Base-by-base conservation (phyloP, 1,284 basidiomycete species). In the Singerocomus inundabilis region DNA sequence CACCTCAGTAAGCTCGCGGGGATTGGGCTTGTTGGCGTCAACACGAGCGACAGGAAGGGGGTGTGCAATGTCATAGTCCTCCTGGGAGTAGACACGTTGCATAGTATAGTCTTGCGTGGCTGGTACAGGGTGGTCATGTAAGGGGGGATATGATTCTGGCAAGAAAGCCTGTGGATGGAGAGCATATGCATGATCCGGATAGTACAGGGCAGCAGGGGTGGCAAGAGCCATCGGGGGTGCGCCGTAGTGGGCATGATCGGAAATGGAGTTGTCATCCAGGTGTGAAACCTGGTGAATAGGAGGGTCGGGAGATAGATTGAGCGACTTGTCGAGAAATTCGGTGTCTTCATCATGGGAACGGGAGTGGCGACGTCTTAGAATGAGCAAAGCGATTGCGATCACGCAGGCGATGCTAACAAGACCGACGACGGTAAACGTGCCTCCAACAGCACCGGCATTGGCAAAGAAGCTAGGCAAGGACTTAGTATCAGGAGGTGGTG, bases 371-470 rank as follows among this genome's bases (percentile, higher is more conserved):
- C 60, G 68, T 48, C 43, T 62, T 18, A 48, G 46, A 39, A 70
- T 43, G 44, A 68, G 18, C 32, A 70, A 48, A 5, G 41, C 46
- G 41, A 53, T 26, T 10, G 63, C 61, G 25, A 70, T 63, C 25
- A 68, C 21, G 15, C 46, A 52, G 16, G 67, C 67, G 34, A 69
- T 6, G 31, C 47, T 59, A 11, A 74, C 59, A 10, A 73, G 64
- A 28, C 67, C 66, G 40, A 62, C 53, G 40, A 58, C 52, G 35
- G 72, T 69, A 43, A 80, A 81, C 1, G 72, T 75, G 30, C 75
- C 76, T 0, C 73, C 76, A 11, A 80, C 76, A 9, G 73, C 75
- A 25, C 65, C 70, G 55, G 73, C 76, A 48, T 77, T 74, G 31
- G 69, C 60, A 66, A 72, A 76, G 59, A 80, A 80, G 29, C 77